These are phyloP conservation scores for Xylariales sp. DNA, from an alignment of 2,329 filamentous ascomycete species.

Conservation along the genomic window DNA sequence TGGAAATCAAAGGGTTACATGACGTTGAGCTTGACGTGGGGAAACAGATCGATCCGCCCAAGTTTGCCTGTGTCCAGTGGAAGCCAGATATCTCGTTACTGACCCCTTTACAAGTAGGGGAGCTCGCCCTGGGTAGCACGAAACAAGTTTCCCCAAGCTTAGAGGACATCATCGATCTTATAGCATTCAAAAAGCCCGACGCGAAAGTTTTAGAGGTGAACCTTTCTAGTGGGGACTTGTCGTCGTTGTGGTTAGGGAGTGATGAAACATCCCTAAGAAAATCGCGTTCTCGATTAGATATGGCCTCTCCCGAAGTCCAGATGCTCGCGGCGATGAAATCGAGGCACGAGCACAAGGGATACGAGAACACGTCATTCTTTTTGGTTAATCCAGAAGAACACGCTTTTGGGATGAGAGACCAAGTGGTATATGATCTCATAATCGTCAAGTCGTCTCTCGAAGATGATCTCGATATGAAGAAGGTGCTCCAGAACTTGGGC, in stretches of 20 bases:
- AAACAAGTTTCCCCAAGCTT: neutral
- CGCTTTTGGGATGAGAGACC: too few relatives aligned
- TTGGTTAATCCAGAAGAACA: too few relatives aligned
- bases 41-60: slow-evolving; percentile 42
- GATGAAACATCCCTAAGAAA: too few relatives aligned
- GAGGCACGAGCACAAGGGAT: too few relatives aligned
- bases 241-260: slow-evolving; percentile 50
- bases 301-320: too few relatives aligned
- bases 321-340: too few relatives aligned
- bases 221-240: slow-evolving; percentile 40
- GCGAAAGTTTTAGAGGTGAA: slow-evolving; percentile 52
- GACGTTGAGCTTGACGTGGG: slow-evolving; percentile 41
- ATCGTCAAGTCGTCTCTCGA: too few relatives aligned
- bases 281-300: too few relatives aligned
- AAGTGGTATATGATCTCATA: too few relatives aligned
- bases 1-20: slow-evolving; percentile 41
- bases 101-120: slow-evolving; percentile 18
- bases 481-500: too few relatives aligned
- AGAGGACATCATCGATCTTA: slow-evolving; percentile 48
- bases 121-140: neutral
- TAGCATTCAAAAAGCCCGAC: slow-evolving; percentile 52
- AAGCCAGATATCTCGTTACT: slow-evolving; percentile 42
- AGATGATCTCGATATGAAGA: too few relatives aligned
- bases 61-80: slow-evolving; percentile 37
- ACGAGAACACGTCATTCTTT: too few relatives aligned